Evolutionary conservation across 1,139 yeast species (phyloP).

Genomic region (Protomyces lactucae-debilis): DNA sequence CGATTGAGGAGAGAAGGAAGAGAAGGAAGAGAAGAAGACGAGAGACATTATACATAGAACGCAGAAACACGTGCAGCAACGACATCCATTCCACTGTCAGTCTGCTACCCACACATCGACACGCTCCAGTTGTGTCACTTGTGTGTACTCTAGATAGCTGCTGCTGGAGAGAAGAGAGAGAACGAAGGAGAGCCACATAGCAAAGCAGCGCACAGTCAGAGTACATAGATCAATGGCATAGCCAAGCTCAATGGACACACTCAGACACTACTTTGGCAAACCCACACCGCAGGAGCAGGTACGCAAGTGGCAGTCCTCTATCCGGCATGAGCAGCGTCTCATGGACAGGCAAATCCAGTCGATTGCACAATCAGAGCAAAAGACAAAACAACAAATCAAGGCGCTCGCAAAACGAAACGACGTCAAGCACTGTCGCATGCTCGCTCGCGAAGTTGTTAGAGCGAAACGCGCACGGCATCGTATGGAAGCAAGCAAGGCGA

Average conservation of each 20-base stretch:
- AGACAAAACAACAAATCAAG: conserved; percentile 71
- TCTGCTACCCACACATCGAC: too few relatives aligned
- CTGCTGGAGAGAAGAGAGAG: background rate
- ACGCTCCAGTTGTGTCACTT: too few relatives aligned
- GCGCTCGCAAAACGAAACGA: conserved; percentile 77
- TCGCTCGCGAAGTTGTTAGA: conserved; percentile 76
- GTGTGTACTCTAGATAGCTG: background rate
- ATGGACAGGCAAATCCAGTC: conserved; percentile 67
- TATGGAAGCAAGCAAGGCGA: conserved; percentile 74
- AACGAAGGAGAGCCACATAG: background rate
- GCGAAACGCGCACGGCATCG: conserved; percentile 70
- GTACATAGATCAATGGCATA: background rate
- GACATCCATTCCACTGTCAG: too few relatives aligned
- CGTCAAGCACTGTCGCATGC: conserved; percentile 63
- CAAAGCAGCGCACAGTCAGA: background rate
- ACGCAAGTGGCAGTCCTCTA: conserved; percentile 70
- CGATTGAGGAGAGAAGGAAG: background rate
- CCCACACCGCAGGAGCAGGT: conserved; percentile 30
- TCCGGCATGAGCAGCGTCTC: conserved; percentile 80
- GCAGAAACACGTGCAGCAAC: too few relatives aligned
- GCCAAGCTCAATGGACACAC: conserved; percentile 18
- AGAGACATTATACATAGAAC: too few relatives aligned
- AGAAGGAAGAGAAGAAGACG: background rate
- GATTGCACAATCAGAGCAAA: conserved; percentile 51
- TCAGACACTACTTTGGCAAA: conserved; percentile 23